A percentile compares a stretch with the other conserved stretches of the same genome.
These are phyloP conservation scores for Edaphochlamys debaryana DNA, from an alignment of 139 green algal species.

Conservation along the genomic window DNA sequence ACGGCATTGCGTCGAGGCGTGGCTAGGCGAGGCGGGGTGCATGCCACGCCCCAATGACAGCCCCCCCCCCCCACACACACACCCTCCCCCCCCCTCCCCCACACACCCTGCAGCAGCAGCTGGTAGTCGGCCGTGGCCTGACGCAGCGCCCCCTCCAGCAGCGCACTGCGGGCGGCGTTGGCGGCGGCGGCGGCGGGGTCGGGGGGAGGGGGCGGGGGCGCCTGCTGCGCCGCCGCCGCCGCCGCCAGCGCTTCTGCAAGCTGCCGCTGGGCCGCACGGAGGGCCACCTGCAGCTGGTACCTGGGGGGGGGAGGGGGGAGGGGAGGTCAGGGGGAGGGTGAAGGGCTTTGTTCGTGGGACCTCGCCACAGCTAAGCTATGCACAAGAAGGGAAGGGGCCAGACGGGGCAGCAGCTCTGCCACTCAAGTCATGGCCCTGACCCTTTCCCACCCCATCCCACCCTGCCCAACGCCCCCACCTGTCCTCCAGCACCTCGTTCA, in stretches of 20 bases:
- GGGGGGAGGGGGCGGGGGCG: not conserved
- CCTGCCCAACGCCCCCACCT: not conserved
- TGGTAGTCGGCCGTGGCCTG: slow-evolving; percentile 53
- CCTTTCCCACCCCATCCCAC: too few relatives aligned
- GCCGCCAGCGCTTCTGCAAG: slow-evolving; percentile 12
- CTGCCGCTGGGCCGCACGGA: slow-evolving; percentile 49
- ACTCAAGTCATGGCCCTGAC: too few relatives aligned
- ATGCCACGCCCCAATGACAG: too few relatives aligned
- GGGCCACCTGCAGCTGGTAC: slow-evolving; percentile 48
- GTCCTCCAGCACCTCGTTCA: slow-evolving; percentile 49
- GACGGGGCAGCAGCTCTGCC: too few relatives aligned
- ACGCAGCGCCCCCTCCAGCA: slow-evolving; percentile 47
- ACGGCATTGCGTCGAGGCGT: too few relatives aligned
- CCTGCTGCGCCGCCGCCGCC: not conserved
- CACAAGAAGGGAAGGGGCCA: too few relatives aligned
- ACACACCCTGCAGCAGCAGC: slow-evolving; percentile 45
- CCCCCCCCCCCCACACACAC: too few relatives aligned
- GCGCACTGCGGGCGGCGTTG: slow-evolving; percentile 4
- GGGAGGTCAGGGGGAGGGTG: not conserved
- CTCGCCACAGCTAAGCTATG: too few relatives aligned
- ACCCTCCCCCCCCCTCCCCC: not conserved
- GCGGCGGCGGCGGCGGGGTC: not conserved
- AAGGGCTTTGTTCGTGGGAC: too few relatives aligned
- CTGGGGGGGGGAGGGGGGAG: not conserved
- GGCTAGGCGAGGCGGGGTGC: too few relatives aligned